Conservation (phyloP, 306 rosid genomes). For the Vigna radiata region DNA sequence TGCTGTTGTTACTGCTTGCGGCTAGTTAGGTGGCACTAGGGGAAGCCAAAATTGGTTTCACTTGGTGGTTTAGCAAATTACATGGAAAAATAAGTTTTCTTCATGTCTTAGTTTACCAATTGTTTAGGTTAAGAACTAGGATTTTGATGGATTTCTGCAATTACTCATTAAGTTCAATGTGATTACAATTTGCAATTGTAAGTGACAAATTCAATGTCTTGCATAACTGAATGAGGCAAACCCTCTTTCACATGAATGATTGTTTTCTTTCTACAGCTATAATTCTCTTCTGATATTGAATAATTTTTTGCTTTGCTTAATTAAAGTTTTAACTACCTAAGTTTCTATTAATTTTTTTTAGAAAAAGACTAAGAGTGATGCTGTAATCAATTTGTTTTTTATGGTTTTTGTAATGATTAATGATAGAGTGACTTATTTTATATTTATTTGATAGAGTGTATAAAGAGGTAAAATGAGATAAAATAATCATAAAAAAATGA, state of each 20-base stretch:
- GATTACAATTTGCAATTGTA: constrained; percentile 17
- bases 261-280: neutral
- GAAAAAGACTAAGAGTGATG: too few relatives aligned
- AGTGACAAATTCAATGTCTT: neutral
- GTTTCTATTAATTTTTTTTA: too few relatives aligned
- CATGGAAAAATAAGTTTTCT: neutral
- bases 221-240: neutral
- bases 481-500: too few relatives aligned
- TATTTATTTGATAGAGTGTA: too few relatives aligned
- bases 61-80: constrained; percentile 35
- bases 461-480: too few relatives aligned
- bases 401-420: too few relatives aligned
- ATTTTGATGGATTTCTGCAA: neutral
- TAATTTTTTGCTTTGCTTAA: too few relatives aligned
- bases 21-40: constrained; percentile 38
- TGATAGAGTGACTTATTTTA: too few relatives aligned
- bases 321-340: too few relatives aligned
- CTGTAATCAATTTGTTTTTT: too few relatives aligned
- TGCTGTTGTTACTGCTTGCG: constrained; percentile 66
- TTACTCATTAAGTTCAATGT: neutral
- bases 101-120: neutral
- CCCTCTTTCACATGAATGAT: neutral
- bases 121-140: neutral
- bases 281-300: neutral
- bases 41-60: constrained; percentile 52